These are phyloP conservation scores for Phytophthora litchii DNA, from an alignment of 352 stramenopile genomes.

Conservation along the genomic window DNA sequence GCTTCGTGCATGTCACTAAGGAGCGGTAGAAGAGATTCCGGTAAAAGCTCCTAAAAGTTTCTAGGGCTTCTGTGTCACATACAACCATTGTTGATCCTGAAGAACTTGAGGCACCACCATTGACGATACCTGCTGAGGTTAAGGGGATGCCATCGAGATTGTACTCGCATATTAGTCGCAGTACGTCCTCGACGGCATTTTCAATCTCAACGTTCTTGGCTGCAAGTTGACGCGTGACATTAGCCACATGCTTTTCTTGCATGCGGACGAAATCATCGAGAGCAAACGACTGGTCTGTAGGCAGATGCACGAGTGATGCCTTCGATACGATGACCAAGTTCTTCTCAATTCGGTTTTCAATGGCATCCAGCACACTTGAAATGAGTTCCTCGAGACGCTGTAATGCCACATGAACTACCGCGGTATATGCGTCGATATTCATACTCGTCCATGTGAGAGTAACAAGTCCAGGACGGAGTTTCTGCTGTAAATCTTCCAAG, in stretches of 20 bases:
- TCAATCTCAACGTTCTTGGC: constrained; percentile 89
- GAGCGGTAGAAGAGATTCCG: constrained; percentile 84
- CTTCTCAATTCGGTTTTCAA: constrained; percentile 87
- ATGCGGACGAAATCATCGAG: constrained; percentile 87
- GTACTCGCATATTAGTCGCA: constrained; percentile 73
- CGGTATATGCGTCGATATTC: constrained; percentile 88
- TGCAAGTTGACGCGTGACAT: constrained; percentile 59
- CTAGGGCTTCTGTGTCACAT: constrained; percentile 46
- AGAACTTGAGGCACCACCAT: neutral
- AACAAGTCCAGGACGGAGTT: constrained; percentile 78
- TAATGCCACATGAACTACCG: constrained; percentile 61
- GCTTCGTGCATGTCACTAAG: constrained; percentile 80
- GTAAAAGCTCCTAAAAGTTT: constrained; percentile 75
- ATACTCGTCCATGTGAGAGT: constrained; percentile 92
- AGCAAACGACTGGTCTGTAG: constrained; percentile 83
- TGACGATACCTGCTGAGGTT: neutral
- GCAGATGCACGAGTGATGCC: constrained; percentile 77
- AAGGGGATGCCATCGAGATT: constrained; percentile 49
- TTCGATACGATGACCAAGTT: constrained; percentile 85
- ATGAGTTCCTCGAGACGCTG: constrained; percentile 85
- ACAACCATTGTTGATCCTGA: constrained; percentile 10
- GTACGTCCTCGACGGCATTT: constrained; percentile 84
- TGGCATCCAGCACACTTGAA: constrained; percentile 80
- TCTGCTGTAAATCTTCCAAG: constrained; percentile 76
- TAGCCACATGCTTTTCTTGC: constrained; percentile 79